Base-by-base conservation (phyloP, 306 rosid genomes). In the Alnus rubra region DNA sequence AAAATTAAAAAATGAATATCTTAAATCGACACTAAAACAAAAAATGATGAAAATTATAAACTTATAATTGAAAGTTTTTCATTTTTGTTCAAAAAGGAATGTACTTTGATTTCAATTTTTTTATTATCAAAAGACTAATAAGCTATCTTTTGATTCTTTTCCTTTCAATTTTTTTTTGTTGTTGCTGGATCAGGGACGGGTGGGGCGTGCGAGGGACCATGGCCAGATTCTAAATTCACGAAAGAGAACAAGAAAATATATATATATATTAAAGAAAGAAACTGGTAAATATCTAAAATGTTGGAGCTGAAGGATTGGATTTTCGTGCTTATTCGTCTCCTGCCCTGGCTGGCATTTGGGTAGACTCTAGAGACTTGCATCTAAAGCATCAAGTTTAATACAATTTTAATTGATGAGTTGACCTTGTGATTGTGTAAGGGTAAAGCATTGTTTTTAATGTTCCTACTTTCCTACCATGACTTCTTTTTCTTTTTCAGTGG, bases 21-120 rank as follows among this genome's bases (percentile, higher is more conserved):
- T 23, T 23, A 23, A 23, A 23, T 23, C 0, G 28, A 23, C 28
- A 23, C 28, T 23, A 23, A 23, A 23, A 23, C 28, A 23, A 23
- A 23, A 23, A 23, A 23, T 23, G 28, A 23, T 23, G 28, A 23
- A 23, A 23, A 23, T 23, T 23, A 23, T 23, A 23, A 23, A 23
- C 28, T 23, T 23, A 23, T 23, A 23, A 23, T 23, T 23, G 28
- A 23, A 23, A 23, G 28, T 23, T 23, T 23, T 44, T 73, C 51
- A 55, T 79, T 42, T 44, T 73, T 60, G 64, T 80, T 44, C 63
- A 73, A 76, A 64, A 73, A 59, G 79, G 69, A 69, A 74, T 79
- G 80, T 80, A 80, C 68, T 52, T 23, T 44, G 1, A 78, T 81
- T 81, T 81, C 76, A 77, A 80, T 65, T 71, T 63, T 83, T 74